Evolutionary conservation across 2,329 filamentous ascomycete species (phyloP), one percentile per base, ranked within the genome.

Genomic region (Sarocladium kiliense): DNA sequence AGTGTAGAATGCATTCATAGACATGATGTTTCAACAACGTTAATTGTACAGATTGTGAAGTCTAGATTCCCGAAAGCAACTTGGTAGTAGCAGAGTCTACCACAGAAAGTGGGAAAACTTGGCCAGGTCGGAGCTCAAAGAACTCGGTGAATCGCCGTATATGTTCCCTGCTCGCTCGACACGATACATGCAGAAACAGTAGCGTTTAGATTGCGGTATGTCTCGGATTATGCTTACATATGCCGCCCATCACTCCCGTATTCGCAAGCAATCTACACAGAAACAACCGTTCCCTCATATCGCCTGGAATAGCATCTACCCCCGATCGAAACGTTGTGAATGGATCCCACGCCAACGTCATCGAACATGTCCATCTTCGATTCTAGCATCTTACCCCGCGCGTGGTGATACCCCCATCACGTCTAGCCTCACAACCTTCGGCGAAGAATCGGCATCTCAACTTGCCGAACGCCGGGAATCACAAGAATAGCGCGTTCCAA

Each of bases 391-490:
- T 19, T 30, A 27, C 4, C 4, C 26, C 47, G 47, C 11, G 44
- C 16, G 11, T 19, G 23, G 10, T 49, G 23, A 27, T 49, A 19
- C 26, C 47, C 4, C 21, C 30, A n/a, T 21, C 26, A 21, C n/a
- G 18, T 16, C 27, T 36, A 51, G 26, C 30, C 47, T 25, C 7
- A 32, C 47, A 27, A 12, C 47, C 26, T 34, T 51, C 47, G 47
- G 47, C 47, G 47, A 51, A 51, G 47, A 51, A n/a, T 51, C 47
- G 47, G 47, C 27, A 51, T 51, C 6, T 36, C 6, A 5, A 25
- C 4, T 36, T 14, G 21, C 47, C 47, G 47, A 51, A 51, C 47
- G 11, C 47, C 47, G 30, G 10, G 23, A 10, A 23, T 51, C 27
- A 25, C 18, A 36, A 51, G 30, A 34, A 34, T 47, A 36, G 47